Evolutionary conservation across 441 rosid species (phyloP).

Genomic region (Bocquillonia castaneifolia): DNA sequence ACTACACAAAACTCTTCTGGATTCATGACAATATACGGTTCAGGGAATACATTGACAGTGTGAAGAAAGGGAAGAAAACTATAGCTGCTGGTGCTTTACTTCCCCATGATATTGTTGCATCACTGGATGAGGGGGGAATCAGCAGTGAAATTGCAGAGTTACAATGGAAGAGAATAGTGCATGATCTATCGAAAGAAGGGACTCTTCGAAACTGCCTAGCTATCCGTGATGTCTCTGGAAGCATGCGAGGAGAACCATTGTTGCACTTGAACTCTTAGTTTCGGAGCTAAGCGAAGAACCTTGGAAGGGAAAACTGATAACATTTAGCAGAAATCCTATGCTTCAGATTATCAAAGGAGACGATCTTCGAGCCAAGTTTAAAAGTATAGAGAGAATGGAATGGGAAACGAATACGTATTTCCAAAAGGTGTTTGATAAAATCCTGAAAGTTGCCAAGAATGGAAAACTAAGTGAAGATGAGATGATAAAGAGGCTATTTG

Average conservation of each 20-base stretch:
- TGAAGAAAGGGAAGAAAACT: constrained; percentile 36
- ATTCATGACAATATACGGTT: constrained; percentile 48
- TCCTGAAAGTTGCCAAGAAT: constrained; percentile 4
- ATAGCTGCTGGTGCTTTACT: constrained; percentile 52
- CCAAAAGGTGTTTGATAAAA: constrained; percentile 11
- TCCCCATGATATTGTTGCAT: constrained; percentile 45
- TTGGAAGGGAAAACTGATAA: not conserved
- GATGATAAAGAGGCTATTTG: constrained; percentile 12
- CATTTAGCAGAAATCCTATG: not conserved
- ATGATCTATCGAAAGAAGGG: constrained; percentile 34
- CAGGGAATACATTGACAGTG: constrained; percentile 28
- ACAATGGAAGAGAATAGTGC: constrained; percentile 37
- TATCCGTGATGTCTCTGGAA: constrained; percentile 21
- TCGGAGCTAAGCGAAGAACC: not conserved
- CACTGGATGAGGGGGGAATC: not conserved
- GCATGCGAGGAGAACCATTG: not conserved
- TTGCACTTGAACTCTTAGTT: not conserved
- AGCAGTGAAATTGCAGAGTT: not conserved
- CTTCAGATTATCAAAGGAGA: not conserved
- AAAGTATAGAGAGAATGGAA: not conserved
- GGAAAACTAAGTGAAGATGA: not conserved
- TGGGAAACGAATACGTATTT: constrained; percentile 11
- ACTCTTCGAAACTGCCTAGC: constrained; percentile 25
- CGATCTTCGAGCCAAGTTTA: constrained; percentile 17
- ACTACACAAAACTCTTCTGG: constrained; percentile 10